Evolutionary conservation across 306 rosid genomes (phyloP).

Genomic region (Vigna reflexopilosa): DNA sequence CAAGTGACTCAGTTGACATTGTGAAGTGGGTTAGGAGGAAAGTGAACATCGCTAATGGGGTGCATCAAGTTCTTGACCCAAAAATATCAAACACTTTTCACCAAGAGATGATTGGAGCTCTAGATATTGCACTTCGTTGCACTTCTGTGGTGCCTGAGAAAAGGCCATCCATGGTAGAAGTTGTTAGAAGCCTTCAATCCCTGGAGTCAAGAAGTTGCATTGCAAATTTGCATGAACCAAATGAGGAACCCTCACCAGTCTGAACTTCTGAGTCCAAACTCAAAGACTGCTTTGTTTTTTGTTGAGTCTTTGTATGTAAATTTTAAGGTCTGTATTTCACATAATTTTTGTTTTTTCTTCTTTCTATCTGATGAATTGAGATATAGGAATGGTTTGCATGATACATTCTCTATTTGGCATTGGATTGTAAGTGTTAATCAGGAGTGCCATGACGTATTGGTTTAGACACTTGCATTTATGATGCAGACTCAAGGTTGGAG

Average conservation of each 20-base stretch:
- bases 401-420: constrained; percentile 46
- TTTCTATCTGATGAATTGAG: constrained; percentile 41
- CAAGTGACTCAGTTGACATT: constrained; percentile 69
- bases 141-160: constrained; percentile 92
- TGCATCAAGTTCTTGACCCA: constrained; percentile 76
- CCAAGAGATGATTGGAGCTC: constrained; percentile 67
- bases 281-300: constrained; percentile 22
- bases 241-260: constrained; percentile 55
- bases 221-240: constrained; percentile 49
- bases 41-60: constrained; percentile 85
- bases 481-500: neutral
- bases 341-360: constrained; percentile 11
- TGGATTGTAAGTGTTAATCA: constrained; percentile 27
- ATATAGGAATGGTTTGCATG: constrained; percentile 45
- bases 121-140: constrained; percentile 83
- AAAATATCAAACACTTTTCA: constrained; percentile 58
- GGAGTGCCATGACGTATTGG: neutral
- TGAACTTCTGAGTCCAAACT: constrained; percentile 45
- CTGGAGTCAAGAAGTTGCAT: constrained; percentile 52
- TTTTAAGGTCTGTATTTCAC: constrained; percentile 51
- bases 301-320: constrained; percentile 51
- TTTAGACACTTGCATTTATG: neutral
- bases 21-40: constrained; percentile 95
- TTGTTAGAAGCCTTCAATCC: constrained; percentile 73
- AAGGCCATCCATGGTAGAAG: constrained; percentile 83